These are phyloP conservation scores for Adansonia rubrostipa DNA, from an alignment of 441 rosid genomes.

Conservation along the genomic window DNA sequence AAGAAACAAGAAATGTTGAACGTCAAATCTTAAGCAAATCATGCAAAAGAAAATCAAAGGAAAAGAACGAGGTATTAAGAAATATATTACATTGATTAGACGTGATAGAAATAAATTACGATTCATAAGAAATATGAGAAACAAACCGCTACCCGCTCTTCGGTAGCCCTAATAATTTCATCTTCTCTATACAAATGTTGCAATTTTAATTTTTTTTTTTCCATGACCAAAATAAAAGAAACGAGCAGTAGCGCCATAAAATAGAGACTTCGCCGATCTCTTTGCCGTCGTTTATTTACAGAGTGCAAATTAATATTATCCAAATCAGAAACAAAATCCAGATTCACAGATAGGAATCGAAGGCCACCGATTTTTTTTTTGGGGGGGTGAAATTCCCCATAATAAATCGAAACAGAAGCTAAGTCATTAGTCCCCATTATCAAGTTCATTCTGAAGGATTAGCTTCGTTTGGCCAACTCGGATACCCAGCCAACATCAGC, in stretches of 20 bases:
- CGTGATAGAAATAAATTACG: constrained; percentile 20
- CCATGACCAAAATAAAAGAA: background rate
- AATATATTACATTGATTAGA: constrained; percentile 28
- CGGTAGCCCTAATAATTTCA: constrained; percentile 41
- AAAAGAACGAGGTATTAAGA: background rate
- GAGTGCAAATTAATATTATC: background rate
- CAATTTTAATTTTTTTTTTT: background rate
- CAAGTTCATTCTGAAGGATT: background rate
- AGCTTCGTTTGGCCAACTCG: constrained; percentile 39
- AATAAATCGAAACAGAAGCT: constrained; percentile 13
- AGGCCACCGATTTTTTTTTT: constrained; percentile 26
- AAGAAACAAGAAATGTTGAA: too few species aligned
- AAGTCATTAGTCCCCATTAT: too few species aligned
- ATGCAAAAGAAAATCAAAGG: too few species aligned
- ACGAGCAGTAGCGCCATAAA: constrained; percentile 29
- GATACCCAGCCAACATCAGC: constrained; percentile 46
- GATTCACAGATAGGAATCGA: constrained; percentile 39
- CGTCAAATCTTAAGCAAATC: too few species aligned
- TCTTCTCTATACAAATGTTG: constrained; percentile 27
- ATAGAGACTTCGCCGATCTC: constrained; percentile 24
- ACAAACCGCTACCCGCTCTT: constrained; percentile 33
- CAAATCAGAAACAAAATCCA: constrained; percentile 27
- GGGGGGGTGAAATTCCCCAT: background rate
- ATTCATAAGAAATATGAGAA: constrained; percentile 13
- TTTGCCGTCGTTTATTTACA: constrained; percentile 37